These are phyloP conservation scores for Saccharomycopsis fodiens DNA, from an alignment of 805 yeast genomes.

Conservation along the genomic window DNA sequence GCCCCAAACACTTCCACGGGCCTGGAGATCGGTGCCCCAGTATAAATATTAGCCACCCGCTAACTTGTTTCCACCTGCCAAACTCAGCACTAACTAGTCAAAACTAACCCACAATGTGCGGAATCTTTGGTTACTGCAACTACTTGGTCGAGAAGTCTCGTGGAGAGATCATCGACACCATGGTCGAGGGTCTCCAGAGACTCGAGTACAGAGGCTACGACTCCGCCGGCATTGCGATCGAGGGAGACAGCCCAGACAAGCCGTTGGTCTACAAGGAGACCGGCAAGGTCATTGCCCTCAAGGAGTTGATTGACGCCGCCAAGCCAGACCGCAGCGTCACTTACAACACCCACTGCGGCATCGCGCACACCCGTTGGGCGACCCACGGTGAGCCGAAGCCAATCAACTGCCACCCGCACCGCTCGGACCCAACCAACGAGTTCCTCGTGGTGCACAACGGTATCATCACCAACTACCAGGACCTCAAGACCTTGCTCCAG, in stretches of 20 bases:
- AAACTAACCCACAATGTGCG: too few relatives aligned
- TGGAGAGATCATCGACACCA: constrained; percentile 85
- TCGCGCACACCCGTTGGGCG: constrained; percentile 99
- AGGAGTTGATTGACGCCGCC: constrained; percentile 32
- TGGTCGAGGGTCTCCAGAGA: constrained; percentile 79
- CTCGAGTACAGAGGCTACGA: constrained; percentile 98
- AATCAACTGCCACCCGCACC: constrained; percentile 91
- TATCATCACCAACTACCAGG: constrained; percentile 93
- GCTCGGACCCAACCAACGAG: constrained; percentile 76
- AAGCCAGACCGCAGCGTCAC: constrained; percentile 52
- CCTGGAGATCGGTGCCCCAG: background rate
- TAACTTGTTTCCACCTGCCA: background rate
- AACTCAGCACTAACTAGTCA: too few relatives aligned
- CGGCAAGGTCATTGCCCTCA: constrained; percentile 82
- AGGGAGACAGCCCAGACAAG: constrained; percentile 72
- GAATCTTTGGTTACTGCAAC: constrained; percentile 97
- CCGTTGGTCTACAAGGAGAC: constrained; percentile 72
- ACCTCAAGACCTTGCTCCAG: constrained; percentile 70
- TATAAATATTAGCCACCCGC: background rate
- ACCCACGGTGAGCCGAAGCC: constrained; percentile 93
- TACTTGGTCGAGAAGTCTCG: constrained; percentile 85
- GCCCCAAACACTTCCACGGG: background rate
- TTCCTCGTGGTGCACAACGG: constrained; percentile 96
- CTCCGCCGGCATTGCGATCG: constrained; percentile 93
- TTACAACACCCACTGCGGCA: constrained; percentile 85